Conservation (phyloP, 306 rosid genomes). For the Lathyrus oleraceus region DNA sequence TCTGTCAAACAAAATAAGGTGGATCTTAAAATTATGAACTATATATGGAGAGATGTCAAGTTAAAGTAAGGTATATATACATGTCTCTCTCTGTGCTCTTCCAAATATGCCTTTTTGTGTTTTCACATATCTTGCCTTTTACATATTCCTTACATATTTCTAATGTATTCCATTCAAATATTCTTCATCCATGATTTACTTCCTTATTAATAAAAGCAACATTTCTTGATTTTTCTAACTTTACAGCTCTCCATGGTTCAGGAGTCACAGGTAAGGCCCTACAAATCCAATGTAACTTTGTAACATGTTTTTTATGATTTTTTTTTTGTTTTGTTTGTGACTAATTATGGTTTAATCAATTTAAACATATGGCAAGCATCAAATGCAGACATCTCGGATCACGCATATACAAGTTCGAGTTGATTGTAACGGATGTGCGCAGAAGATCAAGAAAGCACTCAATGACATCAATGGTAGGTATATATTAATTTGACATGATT, state of each 20-base stretch:
- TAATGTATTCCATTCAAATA: constrained; percentile 52
- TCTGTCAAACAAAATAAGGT: not conserved
- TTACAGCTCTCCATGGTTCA: constrained; percentile 55
- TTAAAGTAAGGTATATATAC: constrained; percentile 1
- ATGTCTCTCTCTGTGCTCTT: not conserved
- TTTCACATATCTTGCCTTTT: constrained; percentile 60
- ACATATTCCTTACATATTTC: constrained; percentile 57
- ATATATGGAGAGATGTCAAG: not conserved
- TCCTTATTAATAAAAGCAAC: constrained; percentile 28
- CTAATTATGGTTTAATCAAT: constrained; percentile 5
- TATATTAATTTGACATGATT: not conserved
- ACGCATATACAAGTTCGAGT: constrained; percentile 83
- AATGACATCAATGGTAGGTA: constrained; percentile 68
- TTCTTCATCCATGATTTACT: constrained; percentile 51
- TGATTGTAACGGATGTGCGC: constrained; percentile 95
- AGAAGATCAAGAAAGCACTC: constrained; percentile 81
- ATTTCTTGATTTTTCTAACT: constrained; percentile 35
- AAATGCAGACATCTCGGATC: constrained; percentile 64
- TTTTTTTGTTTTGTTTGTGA: not conserved
- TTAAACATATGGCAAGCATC: constrained; percentile 24
- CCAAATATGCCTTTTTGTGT: constrained; percentile 56
- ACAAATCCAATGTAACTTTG: not conserved
- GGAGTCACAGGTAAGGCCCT: constrained; percentile 61
- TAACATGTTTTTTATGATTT: not conserved
- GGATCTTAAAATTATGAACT: not conserved